phyloP scores from a whole-genome alignment of 495 filamentous ascomycete genomes.

The Podospora sp. region DNA sequence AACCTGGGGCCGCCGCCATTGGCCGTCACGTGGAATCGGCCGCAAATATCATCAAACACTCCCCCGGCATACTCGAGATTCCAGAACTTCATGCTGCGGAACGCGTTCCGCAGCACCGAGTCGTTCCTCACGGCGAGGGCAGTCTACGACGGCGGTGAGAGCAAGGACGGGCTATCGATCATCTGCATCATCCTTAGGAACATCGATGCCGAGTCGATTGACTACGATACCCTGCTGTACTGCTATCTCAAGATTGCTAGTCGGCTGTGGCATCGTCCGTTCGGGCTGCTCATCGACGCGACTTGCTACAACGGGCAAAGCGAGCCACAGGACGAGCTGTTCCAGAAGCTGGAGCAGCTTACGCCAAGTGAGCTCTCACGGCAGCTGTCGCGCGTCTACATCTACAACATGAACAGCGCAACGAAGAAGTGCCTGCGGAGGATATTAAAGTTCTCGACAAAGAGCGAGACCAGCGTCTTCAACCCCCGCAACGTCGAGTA shows the following conservation, averaged over 20 bases:
- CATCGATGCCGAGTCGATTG: slow-evolving; percentile 60
- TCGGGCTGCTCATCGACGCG: slow-evolving; percentile 65
- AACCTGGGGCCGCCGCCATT: slow-evolving; percentile 65
- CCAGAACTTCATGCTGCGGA: slow-evolving; percentile 69
- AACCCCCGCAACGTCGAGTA: slow-evolving; percentile 64
- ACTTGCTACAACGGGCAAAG: slow-evolving; percentile 65
- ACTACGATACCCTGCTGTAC: slow-evolving; percentile 63
- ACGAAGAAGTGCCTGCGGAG: slow-evolving; percentile 65
- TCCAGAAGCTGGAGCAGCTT: slow-evolving; percentile 58
- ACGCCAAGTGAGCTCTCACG: slow-evolving; percentile 60
- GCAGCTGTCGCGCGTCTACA: slow-evolving; percentile 59
- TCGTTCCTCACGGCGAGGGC: slow-evolving; percentile 61
- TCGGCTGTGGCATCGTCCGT: slow-evolving; percentile 66
- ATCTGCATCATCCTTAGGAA: slow-evolving; percentile 68
- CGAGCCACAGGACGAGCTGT: slow-evolving; percentile 61
- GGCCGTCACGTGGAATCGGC: slow-evolving; percentile 65
- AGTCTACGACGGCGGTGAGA: slow-evolving; percentile 69
- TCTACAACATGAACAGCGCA: slow-evolving; percentile 72
- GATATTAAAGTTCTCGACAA: slow-evolving; percentile 56
- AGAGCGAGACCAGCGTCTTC: slow-evolving; percentile 56
- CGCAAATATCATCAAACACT: slow-evolving; percentile 58
- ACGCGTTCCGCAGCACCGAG: slow-evolving; percentile 63
- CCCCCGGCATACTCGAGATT: slow-evolving; percentile 65
- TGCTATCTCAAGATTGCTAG: slow-evolving; percentile 70
- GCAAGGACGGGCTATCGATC: slow-evolving; percentile 65